Evolutionary conservation across 129 eudicot genomes (phyloP).

Genomic region (Flaveria trinervia): DNA sequence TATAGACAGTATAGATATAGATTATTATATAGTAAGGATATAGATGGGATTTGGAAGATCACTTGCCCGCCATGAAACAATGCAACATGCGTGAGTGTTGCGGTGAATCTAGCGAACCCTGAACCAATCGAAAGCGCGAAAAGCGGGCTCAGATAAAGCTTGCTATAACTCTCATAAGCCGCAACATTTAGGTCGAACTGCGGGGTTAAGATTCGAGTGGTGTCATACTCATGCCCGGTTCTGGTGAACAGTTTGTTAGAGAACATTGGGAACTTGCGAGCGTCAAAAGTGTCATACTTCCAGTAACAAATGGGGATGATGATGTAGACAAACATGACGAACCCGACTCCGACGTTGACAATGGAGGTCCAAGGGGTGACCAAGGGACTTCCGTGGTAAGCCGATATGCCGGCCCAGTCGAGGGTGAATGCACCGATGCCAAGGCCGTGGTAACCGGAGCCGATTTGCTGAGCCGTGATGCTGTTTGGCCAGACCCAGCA

Average conservation of each 20-base stretch:
- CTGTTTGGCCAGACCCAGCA: slow-evolving; percentile 91
- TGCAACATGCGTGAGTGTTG: slow-evolving; percentile 83
- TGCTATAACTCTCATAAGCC: slow-evolving; percentile 73
- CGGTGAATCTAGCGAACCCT: slow-evolving; percentile 85
- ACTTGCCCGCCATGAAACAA: slow-evolving; percentile 81
- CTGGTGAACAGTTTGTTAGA: slow-evolving; percentile 70
- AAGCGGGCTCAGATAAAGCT: slow-evolving; percentile 86
- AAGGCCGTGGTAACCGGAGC: slow-evolving; percentile 84
- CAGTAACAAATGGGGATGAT: slow-evolving; percentile 86
- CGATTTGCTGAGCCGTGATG: slow-evolving; percentile 89
- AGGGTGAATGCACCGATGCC: slow-evolving; percentile 94
- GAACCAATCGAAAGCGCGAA: slow-evolving; percentile 96
- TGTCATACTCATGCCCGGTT: slow-evolving; percentile 73
- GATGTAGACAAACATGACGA: slow-evolving; percentile 82
- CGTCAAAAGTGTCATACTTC: slow-evolving; percentile 87
- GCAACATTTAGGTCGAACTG: slow-evolving; percentile 68
- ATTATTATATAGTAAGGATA: no score
- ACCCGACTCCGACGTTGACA: slow-evolving; percentile 77
- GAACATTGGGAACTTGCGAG: slow-evolving; percentile 79
- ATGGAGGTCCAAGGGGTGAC: slow-evolving; percentile 89
- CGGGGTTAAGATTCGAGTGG: slow-evolving; percentile 75
- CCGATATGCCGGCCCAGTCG: slow-evolving; percentile 95
- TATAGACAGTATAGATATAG: no score
- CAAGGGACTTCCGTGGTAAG: slow-evolving; percentile 93
- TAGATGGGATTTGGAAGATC: no score